Conservation (phyloP, 2,329 filamentous ascomycete genomes). For the Mariannaea elegans region DNA sequence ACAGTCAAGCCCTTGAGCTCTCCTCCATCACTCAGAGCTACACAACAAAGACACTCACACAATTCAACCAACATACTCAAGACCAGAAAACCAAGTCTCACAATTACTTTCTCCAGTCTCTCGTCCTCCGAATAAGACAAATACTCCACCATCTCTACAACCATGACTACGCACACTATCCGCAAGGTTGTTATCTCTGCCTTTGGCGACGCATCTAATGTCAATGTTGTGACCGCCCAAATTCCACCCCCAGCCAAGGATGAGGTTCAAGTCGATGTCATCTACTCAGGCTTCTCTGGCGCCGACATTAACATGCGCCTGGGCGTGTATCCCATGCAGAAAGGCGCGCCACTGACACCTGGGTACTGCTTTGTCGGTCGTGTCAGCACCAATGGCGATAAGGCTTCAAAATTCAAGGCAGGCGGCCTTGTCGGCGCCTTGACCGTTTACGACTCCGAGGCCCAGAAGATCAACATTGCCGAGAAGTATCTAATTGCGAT, state of each 20-base stretch:
- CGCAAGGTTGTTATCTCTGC: slow-evolving; percentile 56
- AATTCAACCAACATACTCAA: no score
- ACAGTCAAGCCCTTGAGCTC: no score
- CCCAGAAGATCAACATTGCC: slow-evolving; percentile 55
- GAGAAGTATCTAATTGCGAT: slow-evolving; percentile 57
- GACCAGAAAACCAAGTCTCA: no score
- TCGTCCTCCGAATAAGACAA: neutral
- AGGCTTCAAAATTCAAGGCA: slow-evolving; percentile 40
- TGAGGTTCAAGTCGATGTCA: slow-evolving; percentile 57
- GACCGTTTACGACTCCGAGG: slow-evolving; percentile 53
- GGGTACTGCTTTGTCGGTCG: slow-evolving; percentile 59
- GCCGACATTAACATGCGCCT: slow-evolving; percentile 59
- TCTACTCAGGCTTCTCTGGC: slow-evolving; percentile 58
- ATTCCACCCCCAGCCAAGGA: slow-evolving; percentile 50
- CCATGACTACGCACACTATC: slow-evolving; percentile 43
- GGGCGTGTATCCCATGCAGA: slow-evolving; percentile 57
- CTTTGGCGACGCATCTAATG: slow-evolving; percentile 51
- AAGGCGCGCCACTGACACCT: slow-evolving; percentile 55
- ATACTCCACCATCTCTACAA: neutral
- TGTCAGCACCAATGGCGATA: slow-evolving; percentile 50
- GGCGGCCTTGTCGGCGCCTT: slow-evolving; percentile 49
- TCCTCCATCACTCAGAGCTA: no score
- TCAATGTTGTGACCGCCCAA: slow-evolving; percentile 45
- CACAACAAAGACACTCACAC: no score
- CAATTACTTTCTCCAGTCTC: no score